phyloP scores from a whole-genome alignment of 306 rosid genomes.

The Quercus bicolor region DNA sequence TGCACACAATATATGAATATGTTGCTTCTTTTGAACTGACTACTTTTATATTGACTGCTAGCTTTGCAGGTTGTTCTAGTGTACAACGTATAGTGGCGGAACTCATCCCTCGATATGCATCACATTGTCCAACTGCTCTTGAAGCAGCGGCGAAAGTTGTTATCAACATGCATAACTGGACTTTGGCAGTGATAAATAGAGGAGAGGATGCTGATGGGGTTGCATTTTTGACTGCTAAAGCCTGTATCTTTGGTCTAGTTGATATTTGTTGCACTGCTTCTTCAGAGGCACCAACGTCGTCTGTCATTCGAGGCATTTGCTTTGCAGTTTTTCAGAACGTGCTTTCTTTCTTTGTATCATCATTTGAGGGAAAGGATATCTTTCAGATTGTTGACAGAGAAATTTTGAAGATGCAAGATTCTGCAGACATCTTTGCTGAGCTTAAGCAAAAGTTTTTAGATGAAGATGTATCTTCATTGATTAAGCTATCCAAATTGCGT shows the following conservation, averaged over 20 bases:
- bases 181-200: slow-evolving; percentile 48
- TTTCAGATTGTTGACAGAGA: slow-evolving; percentile 52
- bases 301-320: slow-evolving; percentile 74
- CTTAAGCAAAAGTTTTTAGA: slow-evolving; percentile 54
- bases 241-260: slow-evolving; percentile 68
- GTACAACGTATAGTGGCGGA: slow-evolving; percentile 84
- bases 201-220: slow-evolving; percentile 66
- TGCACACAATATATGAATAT: no score
- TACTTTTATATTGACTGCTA: slow-evolving; percentile 21
- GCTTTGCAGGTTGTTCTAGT: slow-evolving; percentile 71
- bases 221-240: slow-evolving; percentile 74
- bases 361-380: slow-evolving; percentile 66
- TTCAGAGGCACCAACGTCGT: slow-evolving; percentile 57
- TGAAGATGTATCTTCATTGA: slow-evolving; percentile 49
- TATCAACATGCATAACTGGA: slow-evolving; percentile 70
- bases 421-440: slow-evolving; percentile 47
- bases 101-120: slow-evolving; percentile 83
- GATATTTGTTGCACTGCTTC: slow-evolving; percentile 70
- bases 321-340: slow-evolving; percentile 72
- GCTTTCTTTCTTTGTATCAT: slow-evolving; percentile 59
- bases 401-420: slow-evolving; percentile 57
- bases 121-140: slow-evolving; percentile 80
- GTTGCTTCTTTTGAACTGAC: not conserved
- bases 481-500: slow-evolving; percentile 51
- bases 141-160: slow-evolving; percentile 81